phyloP scores from a whole-genome alignment of 768 basidiomycete genomes.

The Amanita fuliginea region DNA sequence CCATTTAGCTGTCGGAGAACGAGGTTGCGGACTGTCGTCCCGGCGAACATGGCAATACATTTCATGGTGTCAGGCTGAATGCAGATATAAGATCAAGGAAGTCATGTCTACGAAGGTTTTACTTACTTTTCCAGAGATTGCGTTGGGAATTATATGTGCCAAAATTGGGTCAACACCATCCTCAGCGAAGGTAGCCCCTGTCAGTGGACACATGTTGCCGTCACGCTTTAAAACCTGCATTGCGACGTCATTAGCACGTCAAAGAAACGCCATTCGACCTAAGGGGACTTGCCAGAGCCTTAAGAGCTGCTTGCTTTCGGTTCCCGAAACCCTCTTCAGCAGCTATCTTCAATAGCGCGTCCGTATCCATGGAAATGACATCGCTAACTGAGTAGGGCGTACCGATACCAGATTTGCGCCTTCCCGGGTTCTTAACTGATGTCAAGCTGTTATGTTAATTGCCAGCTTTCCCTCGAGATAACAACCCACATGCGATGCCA shows the following conservation, averaged over 20 bases:
- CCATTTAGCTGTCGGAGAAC: constrained; percentile 5
- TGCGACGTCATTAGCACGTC: background rate
- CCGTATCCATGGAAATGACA: background rate
- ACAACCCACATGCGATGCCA: constrained; percentile 2
- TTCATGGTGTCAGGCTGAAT: constrained; percentile 5
- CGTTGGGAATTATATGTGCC: constrained; percentile 7
- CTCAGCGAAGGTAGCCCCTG: background rate
- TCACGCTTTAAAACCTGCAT: background rate
- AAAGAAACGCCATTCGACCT: background rate
- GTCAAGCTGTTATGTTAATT: background rate
- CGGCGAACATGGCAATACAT: constrained; percentile 6
- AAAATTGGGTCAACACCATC: background rate
- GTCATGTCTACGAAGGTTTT: background rate
- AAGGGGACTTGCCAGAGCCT: background rate
- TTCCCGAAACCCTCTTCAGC: background rate
- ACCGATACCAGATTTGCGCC: background rate
- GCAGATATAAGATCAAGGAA: constrained; percentile 2
- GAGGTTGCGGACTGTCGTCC: constrained; percentile 3
- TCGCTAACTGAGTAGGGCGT: too few relatives aligned
- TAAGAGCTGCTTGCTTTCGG: background rate
- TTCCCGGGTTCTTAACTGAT: background rate
- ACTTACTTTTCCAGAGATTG: constrained; percentile 4
- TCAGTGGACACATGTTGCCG: background rate
- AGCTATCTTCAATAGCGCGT: background rate
- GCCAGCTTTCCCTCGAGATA: background rate